Evolutionary conservation across 164 flowering plant genomes (phyloP), one percentile per base, ranked within the genome.

Genomic region (Saururus chinensis): DNA sequence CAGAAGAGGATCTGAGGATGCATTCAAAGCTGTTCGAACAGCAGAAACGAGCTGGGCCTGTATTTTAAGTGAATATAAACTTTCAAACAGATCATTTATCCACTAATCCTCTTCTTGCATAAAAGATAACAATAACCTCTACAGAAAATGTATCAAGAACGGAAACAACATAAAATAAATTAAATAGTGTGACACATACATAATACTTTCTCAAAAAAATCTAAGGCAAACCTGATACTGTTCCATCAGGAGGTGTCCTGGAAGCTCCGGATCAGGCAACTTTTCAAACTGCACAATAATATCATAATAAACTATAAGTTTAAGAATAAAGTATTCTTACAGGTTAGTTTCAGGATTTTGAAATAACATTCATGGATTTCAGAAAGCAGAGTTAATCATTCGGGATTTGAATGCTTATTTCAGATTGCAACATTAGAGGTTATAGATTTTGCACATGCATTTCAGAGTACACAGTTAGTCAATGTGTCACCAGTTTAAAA

Each of bases 31-130:
- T 64, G 88, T 82, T 26, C 99, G 95, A 69, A 91, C 88, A 35
- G 99, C 96, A 73, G 99, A 93, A 26, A 93, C 84, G 57, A 90
- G 71, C 64, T 93, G 99, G 57, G 97, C 99, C 99, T 93, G 71
- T 20, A 70, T 42, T 70, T 64, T 64, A 41, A 42, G 16, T 20
- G 19, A 24, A 25, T n/a, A 61, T 56, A 59, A 24, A 25, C 30
- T 45, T 45, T 45, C 17, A 45, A 45, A 45, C 49, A 45, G 14
- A 12, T 1, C 49, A 45, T 45, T 45, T 17, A 45, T 17, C 11
- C 17, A 45, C 11, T 45, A 45, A 45, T 17, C 49, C 14, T 45
- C 14, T 12, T 45, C 17, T 45, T 8, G 49, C 49, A 45, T 45
- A 12, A 45, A 17, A 45, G 7, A 45, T 45, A 7, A 45, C 49